A percentile compares a stretch with the other conserved stretches of the same genome.
Evolutionary conservation across 2,329 filamentous ascomycete species (phyloP).

Genomic region (Colletotrichum lindemuthianum): DNA sequence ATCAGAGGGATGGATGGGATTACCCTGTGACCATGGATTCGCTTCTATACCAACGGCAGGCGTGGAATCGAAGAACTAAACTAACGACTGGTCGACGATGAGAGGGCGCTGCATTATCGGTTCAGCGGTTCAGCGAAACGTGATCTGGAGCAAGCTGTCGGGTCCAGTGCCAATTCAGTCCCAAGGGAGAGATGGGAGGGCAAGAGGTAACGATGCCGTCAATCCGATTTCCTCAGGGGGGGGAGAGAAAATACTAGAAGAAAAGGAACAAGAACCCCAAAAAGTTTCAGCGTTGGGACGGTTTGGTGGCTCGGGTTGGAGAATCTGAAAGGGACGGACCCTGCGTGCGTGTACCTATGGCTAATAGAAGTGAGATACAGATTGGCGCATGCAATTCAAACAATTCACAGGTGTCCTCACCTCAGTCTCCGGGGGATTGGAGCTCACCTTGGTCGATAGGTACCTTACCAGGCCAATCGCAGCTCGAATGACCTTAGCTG

Average conservation of each 20-base stretch:
- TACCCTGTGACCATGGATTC: constrained; percentile 34
- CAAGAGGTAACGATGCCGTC: neutral
- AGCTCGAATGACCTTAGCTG: too few species aligned
- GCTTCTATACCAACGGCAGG: constrained; percentile 6
- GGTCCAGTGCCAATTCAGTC: too few species aligned
- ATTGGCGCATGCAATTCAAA: too few species aligned
- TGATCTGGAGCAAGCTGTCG: neutral
- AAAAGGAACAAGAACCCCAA: too few species aligned
- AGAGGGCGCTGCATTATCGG: constrained; percentile 29
- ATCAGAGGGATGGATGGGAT: constrained; percentile 34
- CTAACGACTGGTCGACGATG: constrained; percentile 20
- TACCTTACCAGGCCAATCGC: neutral
- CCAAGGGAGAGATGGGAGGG: neutral
- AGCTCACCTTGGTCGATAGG: neutral
- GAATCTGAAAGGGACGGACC: too few species aligned
- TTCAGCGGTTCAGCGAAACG: neutral
- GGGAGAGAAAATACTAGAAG: too few species aligned
- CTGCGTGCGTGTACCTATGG: too few species aligned
- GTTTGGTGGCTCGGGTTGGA: too few species aligned
- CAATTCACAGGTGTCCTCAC: neutral
- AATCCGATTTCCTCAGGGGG: too few species aligned
- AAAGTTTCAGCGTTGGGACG: too few species aligned
- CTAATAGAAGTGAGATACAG: too few species aligned
- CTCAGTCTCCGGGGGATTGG: neutral
- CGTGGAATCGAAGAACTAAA: constrained; percentile 2